These are phyloP conservation scores for Dimocarpus longan DNA, from an alignment of 345 rosid genomes.

Conservation along the genomic window DNA sequence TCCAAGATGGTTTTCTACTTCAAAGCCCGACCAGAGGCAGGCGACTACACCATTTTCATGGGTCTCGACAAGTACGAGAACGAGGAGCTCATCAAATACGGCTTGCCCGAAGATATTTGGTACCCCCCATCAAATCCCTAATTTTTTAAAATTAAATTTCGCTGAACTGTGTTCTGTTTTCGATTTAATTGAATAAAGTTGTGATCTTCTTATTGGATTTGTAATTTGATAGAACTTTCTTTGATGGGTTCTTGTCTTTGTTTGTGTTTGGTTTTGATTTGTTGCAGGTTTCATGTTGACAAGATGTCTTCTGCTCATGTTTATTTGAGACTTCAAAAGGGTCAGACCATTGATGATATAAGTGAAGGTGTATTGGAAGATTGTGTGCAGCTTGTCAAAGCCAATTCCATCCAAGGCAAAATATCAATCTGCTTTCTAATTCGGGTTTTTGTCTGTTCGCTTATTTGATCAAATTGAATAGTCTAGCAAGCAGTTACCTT, in stretches of 20 bases:
- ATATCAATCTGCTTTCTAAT: slow-evolving; percentile 1
- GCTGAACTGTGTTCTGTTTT: background rate
- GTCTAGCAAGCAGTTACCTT: background rate
- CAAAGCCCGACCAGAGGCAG: slow-evolving; percentile 92
- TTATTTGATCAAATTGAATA: background rate
- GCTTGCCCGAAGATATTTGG: slow-evolving; percentile 98
- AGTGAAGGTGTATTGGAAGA: slow-evolving; percentile 88
- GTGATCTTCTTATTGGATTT: background rate
- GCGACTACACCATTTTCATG: slow-evolving; percentile 99
- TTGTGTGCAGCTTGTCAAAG: slow-evolving; percentile 98
- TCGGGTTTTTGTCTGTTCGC: background rate
- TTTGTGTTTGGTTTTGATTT: background rate
- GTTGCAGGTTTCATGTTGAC: slow-evolving; percentile 94
- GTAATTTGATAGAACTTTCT: background rate
- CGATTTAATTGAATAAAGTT: background rate
- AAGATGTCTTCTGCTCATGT: slow-evolving; percentile 99
- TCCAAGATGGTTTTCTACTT: slow-evolving; percentile 79
- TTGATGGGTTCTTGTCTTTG: background rate
- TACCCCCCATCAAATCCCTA: slow-evolving; percentile 18
- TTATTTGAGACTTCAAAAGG: slow-evolving; percentile 83
- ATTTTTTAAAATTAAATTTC: background rate
- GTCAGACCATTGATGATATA: slow-evolving; percentile 84
- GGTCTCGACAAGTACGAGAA: slow-evolving; percentile 98
- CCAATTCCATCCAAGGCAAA: slow-evolving; percentile 94
- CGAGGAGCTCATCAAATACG: slow-evolving; percentile 98